These are phyloP conservation scores for Santalum album DNA, from an alignment of 164 flowering plant genomes.

Conservation along the genomic window DNA sequence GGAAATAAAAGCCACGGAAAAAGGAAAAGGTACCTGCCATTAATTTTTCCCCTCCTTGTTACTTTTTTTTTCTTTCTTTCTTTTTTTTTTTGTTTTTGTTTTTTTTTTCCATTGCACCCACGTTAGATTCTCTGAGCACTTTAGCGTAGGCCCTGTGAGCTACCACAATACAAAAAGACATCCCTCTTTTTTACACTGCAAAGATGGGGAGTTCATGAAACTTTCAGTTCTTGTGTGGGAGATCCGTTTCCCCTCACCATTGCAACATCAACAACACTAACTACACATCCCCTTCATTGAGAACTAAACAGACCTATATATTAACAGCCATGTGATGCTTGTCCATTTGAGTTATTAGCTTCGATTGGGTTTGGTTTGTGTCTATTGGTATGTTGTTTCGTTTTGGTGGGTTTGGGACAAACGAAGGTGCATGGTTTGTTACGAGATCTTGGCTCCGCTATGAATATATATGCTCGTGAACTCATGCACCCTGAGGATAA, in stretches of 20 bases:
- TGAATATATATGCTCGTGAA: too few species aligned
- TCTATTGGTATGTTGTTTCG: too few species aligned
- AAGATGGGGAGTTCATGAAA: constrained; percentile 10
- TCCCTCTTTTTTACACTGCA: constrained; percentile 12
- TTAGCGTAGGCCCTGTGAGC: constrained; percentile 3
- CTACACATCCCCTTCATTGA: neutral
- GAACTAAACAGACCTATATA: too few species aligned
- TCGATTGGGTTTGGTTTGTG: too few species aligned
- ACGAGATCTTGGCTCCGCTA: too few species aligned
- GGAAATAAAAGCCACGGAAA: constrained; percentile 8
- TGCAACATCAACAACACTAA: constrained; percentile 7
- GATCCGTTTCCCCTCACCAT: constrained; percentile 6
- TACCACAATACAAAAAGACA: constrained; percentile 12
- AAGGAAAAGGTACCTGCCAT: constrained; percentile 26
- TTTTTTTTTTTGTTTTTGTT: constrained; percentile 5
- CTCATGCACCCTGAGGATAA: too few species aligned
- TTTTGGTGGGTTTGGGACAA: too few species aligned
- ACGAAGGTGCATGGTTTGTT: too few species aligned
- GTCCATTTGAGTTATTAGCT: too few species aligned
- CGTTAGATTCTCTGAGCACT: constrained; percentile 15
- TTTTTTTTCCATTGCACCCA: constrained; percentile 4
- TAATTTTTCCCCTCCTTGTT: constrained; percentile 16
- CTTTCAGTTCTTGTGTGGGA: constrained; percentile 4
- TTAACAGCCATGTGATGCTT: too few species aligned
- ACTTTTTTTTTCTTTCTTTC: constrained; percentile 13